Conservation (phyloP, 371 early-diverging fungal species). For the Mucor racemosus region DNA sequence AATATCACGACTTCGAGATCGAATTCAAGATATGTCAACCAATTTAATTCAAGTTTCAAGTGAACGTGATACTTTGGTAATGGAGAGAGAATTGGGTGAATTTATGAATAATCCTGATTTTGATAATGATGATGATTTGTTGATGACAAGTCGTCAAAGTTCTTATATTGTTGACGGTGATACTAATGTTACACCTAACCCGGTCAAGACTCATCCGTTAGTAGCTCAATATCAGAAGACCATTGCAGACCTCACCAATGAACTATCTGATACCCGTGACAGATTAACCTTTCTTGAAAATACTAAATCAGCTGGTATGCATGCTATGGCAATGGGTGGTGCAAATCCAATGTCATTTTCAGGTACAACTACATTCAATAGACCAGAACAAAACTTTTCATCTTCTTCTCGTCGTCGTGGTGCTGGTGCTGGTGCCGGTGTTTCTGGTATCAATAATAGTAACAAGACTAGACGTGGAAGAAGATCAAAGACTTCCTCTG, state of each 20-base stretch:
- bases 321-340: slow-evolving; percentile 30
- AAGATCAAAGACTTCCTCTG: slow-evolving; percentile 21
- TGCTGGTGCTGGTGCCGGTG: too few relatives aligned
- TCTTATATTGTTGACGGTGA: slow-evolving; percentile 7
- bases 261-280: slow-evolving; percentile 54
- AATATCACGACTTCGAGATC: slow-evolving; percentile 58
- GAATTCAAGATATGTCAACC: slow-evolving; percentile 51
- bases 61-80: slow-evolving; percentile 65
- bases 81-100: slow-evolving; percentile 57
- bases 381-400: slow-evolving; percentile 16
- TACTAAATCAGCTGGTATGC: slow-evolving; percentile 32
- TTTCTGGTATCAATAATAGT: slow-evolving; percentile 9
- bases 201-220: slow-evolving; percentile 53
- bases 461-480: slow-evolving; percentile 21
- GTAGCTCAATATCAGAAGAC: slow-evolving; percentile 63
- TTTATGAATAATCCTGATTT: slow-evolving; percentile 31
- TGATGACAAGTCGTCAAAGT: slow-evolving; percentile 3
- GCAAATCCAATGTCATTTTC: slow-evolving; percentile 34
- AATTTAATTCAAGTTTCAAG: slow-evolving; percentile 61
- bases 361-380: slow-evolving; percentile 21
- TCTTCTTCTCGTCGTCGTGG: slow-evolving; percentile 12
- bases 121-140: neutral
- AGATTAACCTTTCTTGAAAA: slow-evolving; percentile 38
- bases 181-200: slow-evolving; percentile 9
- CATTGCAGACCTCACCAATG: slow-evolving; percentile 59